Evolutionary conservation across 345 rosid genomes (phyloP), one percentile per base, ranked within the genome.

Genomic region (Leavenworthia alabamica): DNA sequence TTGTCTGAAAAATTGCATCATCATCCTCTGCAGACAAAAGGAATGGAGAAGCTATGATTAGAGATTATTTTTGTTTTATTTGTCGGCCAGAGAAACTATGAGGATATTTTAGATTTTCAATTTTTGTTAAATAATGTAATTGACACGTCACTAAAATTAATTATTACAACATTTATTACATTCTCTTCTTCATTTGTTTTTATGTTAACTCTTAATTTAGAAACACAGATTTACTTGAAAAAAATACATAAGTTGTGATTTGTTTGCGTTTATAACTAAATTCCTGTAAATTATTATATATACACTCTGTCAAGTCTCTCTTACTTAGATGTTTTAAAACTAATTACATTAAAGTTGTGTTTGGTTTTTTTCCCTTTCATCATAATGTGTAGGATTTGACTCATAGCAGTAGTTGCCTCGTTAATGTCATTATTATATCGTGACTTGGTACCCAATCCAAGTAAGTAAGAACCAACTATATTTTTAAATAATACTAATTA

Each of bases 1-100:
- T 22, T 56, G 59, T 56, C 59, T 70, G 70, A 49, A 36, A 71
- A 64, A 41, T 56, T 64, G 53, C 60, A 64, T 71, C 29, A 70
- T 64, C 22, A n/a, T 51, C 40, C 63, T 36, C 54, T 63, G 44
- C 53, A 31, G 47, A 56, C 52, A 70, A 44, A 52, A 41, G 56
- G 60, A 20, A 62, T 35, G 63, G 51, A n/a, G 65, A 71, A 63
- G 60, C 53, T 41, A 64, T 48, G 60, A 64, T 57, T 64, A 63
- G 65, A 46, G n/a, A n/a, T n/a, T 56, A 40, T 40, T 49, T 31
- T 56, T 56, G 28, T 62, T 70, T 52, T 63, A 20, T 70, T 55
- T 70, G 69, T 70, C 70, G 70, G 64, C 59, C 68, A 62, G 63
- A 46, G 44, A 62, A 42, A 44, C 62, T 27, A 46, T 22, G 23